These are phyloP conservation scores for Malus sylvestris DNA, from an alignment of 306 rosid species.

Conservation along the genomic window DNA sequence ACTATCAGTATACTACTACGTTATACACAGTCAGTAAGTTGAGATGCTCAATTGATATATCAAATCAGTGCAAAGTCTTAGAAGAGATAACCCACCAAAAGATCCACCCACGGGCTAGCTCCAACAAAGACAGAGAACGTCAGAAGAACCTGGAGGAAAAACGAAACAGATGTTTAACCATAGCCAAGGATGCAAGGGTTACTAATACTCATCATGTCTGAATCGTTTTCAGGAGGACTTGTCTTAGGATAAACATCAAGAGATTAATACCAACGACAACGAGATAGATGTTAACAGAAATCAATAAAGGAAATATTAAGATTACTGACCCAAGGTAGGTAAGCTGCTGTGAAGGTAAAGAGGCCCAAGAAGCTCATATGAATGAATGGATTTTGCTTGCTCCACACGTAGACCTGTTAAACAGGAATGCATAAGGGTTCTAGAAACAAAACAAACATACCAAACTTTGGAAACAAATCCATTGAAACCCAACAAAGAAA, in stretches of 20 bases:
- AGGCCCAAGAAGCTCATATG: conserved; percentile 97
- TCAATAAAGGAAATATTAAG: not conserved
- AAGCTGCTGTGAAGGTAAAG: conserved; percentile 87
- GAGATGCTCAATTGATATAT: not conserved
- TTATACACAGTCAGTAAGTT: not conserved
- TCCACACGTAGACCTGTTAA: conserved; percentile 91
- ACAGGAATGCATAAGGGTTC: conserved; percentile 5
- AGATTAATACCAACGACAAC: not conserved
- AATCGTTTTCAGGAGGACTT: not conserved
- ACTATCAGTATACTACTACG: not conserved
- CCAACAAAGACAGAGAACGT: conserved; percentile 95
- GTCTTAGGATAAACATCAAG: not conserved
- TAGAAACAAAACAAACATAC: not conserved
- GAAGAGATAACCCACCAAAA: conserved; percentile 50
- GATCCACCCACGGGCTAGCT: conserved; percentile 96
- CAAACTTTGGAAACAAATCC: not conserved
- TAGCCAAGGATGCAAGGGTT: not conserved
- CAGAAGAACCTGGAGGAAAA: conserved; percentile 58
- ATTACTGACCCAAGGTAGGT: conserved; percentile 92
- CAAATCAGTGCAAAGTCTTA: not conserved
- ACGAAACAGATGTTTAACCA: not conserved
- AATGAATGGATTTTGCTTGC: conserved; percentile 95
- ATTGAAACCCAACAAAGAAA: not conserved
- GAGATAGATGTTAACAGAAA: not conserved
- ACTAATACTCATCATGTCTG: not conserved